These are phyloP conservation scores for Xanthoparmelia taractica DNA, from an alignment of 495 filamentous ascomycete genomes.

Conservation along the genomic window DNA sequence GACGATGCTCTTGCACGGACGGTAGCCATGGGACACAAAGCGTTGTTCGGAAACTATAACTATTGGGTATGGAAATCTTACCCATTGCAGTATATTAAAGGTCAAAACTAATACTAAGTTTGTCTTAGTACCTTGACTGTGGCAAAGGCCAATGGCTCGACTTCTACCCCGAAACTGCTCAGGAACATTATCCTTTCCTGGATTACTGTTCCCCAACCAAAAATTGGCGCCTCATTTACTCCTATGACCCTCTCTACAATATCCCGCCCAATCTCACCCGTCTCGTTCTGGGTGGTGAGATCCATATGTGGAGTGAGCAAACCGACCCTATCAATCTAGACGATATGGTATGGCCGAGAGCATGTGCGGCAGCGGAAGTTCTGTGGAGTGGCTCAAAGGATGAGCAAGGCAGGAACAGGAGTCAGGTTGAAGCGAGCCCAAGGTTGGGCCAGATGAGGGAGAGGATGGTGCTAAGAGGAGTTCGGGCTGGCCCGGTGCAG, in stretches of 20 bases:
- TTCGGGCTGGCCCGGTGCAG: slow-evolving; percentile 24
- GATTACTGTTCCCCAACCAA: slow-evolving; percentile 72
- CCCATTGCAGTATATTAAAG: slow-evolving; percentile 30
- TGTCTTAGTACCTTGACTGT: slow-evolving; percentile 61
- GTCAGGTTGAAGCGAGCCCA: slow-evolving; percentile 21
- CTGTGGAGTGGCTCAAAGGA: slow-evolving; percentile 24
- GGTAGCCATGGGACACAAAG: slow-evolving; percentile 53
- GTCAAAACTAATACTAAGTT: background rate
- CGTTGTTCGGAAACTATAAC: slow-evolving; percentile 65
- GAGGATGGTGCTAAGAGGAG: slow-evolving; percentile 21
- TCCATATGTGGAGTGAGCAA: slow-evolving; percentile 70
- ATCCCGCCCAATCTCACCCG: slow-evolving; percentile 49
- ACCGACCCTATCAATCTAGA: slow-evolving; percentile 65
- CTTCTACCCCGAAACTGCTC: slow-evolving; percentile 43
- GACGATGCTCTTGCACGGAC: slow-evolving; percentile 45
- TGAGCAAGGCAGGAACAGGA: slow-evolving; percentile 20
- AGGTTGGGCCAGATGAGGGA: slow-evolving; percentile 26
- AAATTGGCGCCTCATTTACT: slow-evolving; percentile 71
- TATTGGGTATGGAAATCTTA: slow-evolving; percentile 43
- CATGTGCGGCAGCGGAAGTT: slow-evolving; percentile 44
- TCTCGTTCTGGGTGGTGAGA: slow-evolving; percentile 69
- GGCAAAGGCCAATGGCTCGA: slow-evolving; percentile 70
- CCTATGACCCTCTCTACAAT: slow-evolving; percentile 58
- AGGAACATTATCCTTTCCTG: slow-evolving; percentile 45
- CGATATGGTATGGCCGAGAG: slow-evolving; percentile 69